Evolutionary conservation across 2,329 filamentous ascomycete species (phyloP).

Genomic region (Ascochyta viciae-villosae): DNA sequence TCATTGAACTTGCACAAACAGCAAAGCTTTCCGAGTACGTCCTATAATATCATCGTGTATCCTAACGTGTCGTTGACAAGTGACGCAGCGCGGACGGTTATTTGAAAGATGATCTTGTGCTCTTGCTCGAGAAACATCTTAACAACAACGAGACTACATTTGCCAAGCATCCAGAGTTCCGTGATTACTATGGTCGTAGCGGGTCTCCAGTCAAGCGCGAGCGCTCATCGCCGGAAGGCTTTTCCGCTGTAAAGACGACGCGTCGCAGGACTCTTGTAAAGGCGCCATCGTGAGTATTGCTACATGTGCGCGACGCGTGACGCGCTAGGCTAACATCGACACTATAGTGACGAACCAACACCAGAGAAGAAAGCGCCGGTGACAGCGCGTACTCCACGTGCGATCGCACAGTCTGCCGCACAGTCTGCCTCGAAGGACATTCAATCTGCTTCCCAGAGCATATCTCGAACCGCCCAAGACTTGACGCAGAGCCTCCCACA

Average conservation of each 20-base stretch:
- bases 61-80: conserved; percentile 18
- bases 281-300: conserved; percentile 38
- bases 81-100: conserved; percentile 68
- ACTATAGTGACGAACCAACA: conserved; percentile 51
- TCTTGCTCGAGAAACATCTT: conserved; percentile 42
- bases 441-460: conserved; percentile 10
- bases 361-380: conserved; percentile 50
- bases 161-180: conserved; percentile 68
- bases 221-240: conserved; percentile 45
- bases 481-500: conserved; percentile 10
- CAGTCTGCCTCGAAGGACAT: conserved; percentile 27
- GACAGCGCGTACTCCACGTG: conserved; percentile 10
- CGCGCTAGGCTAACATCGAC: conserved; percentile 31
- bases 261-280: conserved; percentile 47
- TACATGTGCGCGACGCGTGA: conserved; percentile 31
- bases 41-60: conserved; percentile 6
- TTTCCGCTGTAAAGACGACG: conserved; percentile 39
- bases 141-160: conserved; percentile 71
- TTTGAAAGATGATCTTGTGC: conserved; percentile 81
- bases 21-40: conserved; percentile 77
- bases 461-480: conserved; percentile 4
- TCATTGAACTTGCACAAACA: conserved; percentile 74
- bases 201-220: conserved; percentile 63
- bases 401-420: conserved; percentile 27
- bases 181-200: conserved; percentile 76